Conservation (phyloP, 495 filamentous ascomycete genomes). For the Penicillium cinerascens region DNA sequence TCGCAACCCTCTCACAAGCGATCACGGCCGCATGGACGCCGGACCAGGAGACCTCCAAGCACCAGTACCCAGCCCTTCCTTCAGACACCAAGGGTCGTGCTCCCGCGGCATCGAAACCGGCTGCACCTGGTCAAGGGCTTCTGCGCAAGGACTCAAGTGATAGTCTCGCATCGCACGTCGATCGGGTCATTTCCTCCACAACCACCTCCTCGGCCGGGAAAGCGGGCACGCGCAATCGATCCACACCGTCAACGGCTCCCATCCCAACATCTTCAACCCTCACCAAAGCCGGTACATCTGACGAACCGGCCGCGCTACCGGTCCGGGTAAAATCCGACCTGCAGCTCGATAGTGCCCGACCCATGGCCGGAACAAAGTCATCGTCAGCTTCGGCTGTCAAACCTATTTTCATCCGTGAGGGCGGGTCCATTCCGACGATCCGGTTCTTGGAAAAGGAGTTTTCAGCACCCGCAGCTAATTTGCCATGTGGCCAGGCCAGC, state of each 20-base stretch:
- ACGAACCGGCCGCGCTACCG: constrained; percentile 11
- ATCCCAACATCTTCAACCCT: constrained; percentile 59
- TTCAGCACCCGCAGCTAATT: constrained; percentile 82
- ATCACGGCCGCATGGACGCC: constrained; percentile 75
- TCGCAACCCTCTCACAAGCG: constrained; percentile 81
- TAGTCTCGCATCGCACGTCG: constrained; percentile 45
- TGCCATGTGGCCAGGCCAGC: constrained; percentile 93
- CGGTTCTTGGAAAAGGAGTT: constrained; percentile 95
- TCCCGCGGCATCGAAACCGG: constrained; percentile 12
- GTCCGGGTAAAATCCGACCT: constrained; percentile 21
- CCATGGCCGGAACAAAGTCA: not conserved
- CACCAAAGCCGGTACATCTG: constrained; percentile 36
- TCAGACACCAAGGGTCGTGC: constrained; percentile 12
- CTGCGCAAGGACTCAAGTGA: constrained; percentile 41
- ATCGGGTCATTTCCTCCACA: constrained; percentile 44
- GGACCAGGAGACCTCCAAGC: constrained; percentile 24
- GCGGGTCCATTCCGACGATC: constrained; percentile 89
- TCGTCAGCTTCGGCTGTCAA: constrained; percentile 20
- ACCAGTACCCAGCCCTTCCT: constrained; percentile 31
- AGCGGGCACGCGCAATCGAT: constrained; percentile 34
- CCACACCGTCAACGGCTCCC: constrained; percentile 30
- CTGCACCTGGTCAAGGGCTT: constrained; percentile 16
- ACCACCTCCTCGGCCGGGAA: constrained; percentile 41
- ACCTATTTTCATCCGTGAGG: constrained; percentile 87
- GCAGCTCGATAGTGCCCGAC: not conserved